Conservation (phyloP, 1,284 basidiomycete genomes). For the Lentinula novae-zelandiae region DNA sequence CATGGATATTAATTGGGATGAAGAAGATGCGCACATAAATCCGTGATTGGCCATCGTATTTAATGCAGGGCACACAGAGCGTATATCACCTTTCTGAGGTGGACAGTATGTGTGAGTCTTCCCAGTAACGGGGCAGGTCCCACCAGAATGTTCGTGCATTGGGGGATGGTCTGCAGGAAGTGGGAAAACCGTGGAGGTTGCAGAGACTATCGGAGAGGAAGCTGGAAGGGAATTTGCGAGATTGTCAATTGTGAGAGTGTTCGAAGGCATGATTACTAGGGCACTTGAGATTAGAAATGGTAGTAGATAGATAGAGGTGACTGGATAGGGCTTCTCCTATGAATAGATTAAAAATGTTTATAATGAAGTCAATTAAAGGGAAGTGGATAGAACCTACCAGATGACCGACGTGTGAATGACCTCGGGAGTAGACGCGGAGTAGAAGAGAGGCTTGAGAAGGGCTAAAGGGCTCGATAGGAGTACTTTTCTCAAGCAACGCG, state of each 20-base stretch:
- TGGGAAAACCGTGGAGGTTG: not conserved
- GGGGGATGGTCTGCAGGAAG: slow-evolving; percentile 5
- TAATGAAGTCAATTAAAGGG: not conserved
- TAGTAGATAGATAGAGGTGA: not conserved
- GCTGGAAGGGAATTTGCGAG: not conserved
- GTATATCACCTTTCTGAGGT: slow-evolving; percentile 23
- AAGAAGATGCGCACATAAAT: slow-evolving; percentile 13
- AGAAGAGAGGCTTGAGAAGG: not conserved
- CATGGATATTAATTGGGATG: not conserved
- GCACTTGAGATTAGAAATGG: not conserved
- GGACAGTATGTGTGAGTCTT: slow-evolving; percentile 23
- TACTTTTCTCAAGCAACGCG: not conserved
- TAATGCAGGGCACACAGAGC: slow-evolving; percentile 16
- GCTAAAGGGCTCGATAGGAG: not conserved
- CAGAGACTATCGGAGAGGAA: not conserved
- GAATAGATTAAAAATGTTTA: not conserved
- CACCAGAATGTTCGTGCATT: not conserved
- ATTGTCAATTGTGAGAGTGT: not conserved
- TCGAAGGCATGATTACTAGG: not conserved
- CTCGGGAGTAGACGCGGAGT: not conserved
- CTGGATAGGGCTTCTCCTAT: not conserved
- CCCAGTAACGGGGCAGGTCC: not conserved
- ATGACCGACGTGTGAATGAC: not conserved
- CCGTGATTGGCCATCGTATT: slow-evolving; percentile 20
- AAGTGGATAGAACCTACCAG: not conserved